phyloP scores from a whole-genome alignment of 257 asterid genomes.

The Solanum pennellii region DNA sequence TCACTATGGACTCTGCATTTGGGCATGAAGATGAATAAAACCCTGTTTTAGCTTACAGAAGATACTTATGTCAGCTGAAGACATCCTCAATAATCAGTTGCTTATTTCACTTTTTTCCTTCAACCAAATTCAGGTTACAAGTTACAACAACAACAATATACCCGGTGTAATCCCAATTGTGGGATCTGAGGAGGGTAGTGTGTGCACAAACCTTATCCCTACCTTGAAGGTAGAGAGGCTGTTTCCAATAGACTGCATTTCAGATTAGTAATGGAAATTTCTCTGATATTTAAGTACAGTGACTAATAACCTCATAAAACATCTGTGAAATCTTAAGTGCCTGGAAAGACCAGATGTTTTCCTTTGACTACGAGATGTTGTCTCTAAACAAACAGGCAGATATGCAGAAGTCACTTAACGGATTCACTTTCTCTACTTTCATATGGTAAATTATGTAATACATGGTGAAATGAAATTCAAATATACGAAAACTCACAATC shows the following conservation, averaged over 20 bases:
- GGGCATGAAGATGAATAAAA: too few species aligned
- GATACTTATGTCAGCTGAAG: background rate
- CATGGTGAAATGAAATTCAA: background rate
- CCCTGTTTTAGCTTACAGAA: background rate
- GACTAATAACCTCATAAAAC: background rate
- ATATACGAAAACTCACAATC: background rate
- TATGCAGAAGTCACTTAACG: background rate
- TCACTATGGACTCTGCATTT: background rate
- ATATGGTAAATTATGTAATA: background rate
- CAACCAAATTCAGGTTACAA: background rate
- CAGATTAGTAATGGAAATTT: background rate
- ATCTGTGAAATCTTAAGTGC: background rate
- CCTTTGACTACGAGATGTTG: background rate
- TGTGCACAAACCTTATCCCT: background rate
- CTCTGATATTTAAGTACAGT: background rate
- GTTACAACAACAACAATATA: background rate
- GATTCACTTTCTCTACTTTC: background rate
- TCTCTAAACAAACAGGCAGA: background rate
- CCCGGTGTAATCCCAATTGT: background rate
- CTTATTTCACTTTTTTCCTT: background rate
- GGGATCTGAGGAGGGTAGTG: background rate
- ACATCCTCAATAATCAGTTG: background rate
- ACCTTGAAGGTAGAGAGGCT: background rate
- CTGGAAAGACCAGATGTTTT: background rate
- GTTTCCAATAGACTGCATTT: background rate